A percentile compares a stretch with the other conserved stretches of the same genome.
phyloP scores from a whole-genome alignment of 1,139 yeast genomes.

The Geotrichum histeridarum region DNA sequence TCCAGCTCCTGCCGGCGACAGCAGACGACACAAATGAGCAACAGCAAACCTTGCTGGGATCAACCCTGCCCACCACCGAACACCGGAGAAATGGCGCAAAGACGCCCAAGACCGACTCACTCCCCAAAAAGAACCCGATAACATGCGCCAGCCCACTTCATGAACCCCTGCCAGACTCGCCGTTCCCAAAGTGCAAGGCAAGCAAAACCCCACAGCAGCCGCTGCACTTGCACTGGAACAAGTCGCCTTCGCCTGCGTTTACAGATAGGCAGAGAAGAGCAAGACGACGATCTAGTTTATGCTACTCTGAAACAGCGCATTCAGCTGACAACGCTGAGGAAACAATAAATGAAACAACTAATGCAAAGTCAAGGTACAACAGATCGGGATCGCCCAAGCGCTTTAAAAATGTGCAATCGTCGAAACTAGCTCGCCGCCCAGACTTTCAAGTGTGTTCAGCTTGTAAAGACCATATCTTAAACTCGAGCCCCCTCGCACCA shows the following conservation, averaged over 20 bases:
- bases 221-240: constrained; percentile 1
- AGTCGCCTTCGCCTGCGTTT: constrained; percentile 1
- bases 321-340: constrained; percentile 1
- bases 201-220: neutral
- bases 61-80: no score
- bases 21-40: no score
- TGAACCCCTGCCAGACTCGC: no score
- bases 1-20: no score
- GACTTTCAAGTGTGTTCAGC: neutral
- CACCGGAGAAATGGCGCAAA: no score
- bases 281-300: constrained; percentile 23
- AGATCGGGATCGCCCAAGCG: constrained; percentile 1
- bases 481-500: constrained; percentile 4
- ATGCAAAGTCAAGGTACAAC: neutral
- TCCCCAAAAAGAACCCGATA: no score
- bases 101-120: no score
- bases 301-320: constrained; percentile 21
- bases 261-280: constrained; percentile 4
- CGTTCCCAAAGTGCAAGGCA: neutral
- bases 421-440: neutral
- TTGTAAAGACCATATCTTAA: neutral
- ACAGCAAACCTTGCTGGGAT: no score
- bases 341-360: neutral
- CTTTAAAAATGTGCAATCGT: neutral
- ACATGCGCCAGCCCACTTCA: no score